Base-by-base conservation (phyloP, 192 early-diverging fungal genomes). In the Radiomyces spectabilis region DNA sequence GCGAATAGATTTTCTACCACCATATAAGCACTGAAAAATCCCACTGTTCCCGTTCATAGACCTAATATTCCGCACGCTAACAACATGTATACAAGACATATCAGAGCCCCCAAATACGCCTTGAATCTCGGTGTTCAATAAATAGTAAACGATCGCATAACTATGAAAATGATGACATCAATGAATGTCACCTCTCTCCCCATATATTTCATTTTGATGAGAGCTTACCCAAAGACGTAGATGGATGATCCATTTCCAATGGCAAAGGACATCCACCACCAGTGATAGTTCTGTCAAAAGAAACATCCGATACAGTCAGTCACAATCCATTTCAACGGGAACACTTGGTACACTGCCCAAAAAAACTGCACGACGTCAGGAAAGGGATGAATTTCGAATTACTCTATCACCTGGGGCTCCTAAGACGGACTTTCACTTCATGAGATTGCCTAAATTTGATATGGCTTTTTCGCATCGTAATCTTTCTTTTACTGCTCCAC, bases 211-310 rank as follows among this genome's bases (percentile, higher is more conserved):
- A 32, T 51, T 34, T 51, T 15, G n/a, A n/a, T 25, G 5, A 18
- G 12, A 32, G 30, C 42, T 57, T 57, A 56, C 85, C 38, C 8
- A 83, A 78, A 7, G 81, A 88, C 42, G 83, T 81, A 9, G 76
- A 59, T 10, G 26, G 52, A 43, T 31, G 64, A 24, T 5, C 45
- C 31, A 32, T 35, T 90, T 6, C 82, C 77, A 5, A 87, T 82
- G 13, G 86, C 74, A 71, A 93, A 95, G 4, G 89, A 80, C 41
- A 86, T 68, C 95, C 95, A 98, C 92, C 92, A 94, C 89, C 93
- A 94, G 39, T 76, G 74, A 63, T 89, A 92, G 53, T 92, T 71
- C 53, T 83, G 41, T 65, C 60, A 52, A 59, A 53, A 52, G 4
- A 22, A 34, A 5, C 10, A 22, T 9, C 70, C n/a, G 7, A 5